These are phyloP conservation scores for Phlebopus sp. DNA, from an alignment of 1,284 basidiomycete genomes.

Conservation along the genomic window DNA sequence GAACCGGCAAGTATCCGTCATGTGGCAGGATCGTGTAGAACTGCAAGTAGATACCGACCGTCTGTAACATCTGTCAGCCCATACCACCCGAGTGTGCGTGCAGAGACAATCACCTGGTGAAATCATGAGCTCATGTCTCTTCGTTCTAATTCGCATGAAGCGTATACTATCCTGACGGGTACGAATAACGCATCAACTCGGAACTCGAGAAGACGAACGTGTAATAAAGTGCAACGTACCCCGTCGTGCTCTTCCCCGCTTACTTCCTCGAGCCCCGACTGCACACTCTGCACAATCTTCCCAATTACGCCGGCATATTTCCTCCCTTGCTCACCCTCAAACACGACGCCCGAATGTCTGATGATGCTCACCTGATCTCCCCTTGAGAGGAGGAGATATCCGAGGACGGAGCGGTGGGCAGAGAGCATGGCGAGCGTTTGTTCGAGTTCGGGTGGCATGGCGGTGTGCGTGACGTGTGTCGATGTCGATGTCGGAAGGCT, in stretches of 20 bases:
- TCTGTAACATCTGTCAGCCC: constrained; percentile 44
- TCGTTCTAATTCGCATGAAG: constrained; percentile 89
- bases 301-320: constrained; percentile 79
- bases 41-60: constrained; percentile 78
- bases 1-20: constrained; percentile 9
- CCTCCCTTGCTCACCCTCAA: constrained; percentile 82
- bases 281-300: constrained; percentile 75
- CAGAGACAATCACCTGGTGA: constrained; percentile 69
- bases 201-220: background rate
- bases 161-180: constrained; percentile 73
- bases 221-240: constrained; percentile 35
- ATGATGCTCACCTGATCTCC: constrained; percentile 70
- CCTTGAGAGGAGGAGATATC: constrained; percentile 80
- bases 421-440: constrained; percentile 75
- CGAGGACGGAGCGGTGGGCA: constrained; percentile 81
- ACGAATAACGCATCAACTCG: background rate
- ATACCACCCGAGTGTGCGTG: background rate
- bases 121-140: constrained; percentile 90
- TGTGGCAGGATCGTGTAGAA: constrained; percentile 72
- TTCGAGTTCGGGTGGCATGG: constrained; percentile 70
- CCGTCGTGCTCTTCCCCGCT: constrained; percentile 54
- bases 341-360: constrained; percentile 79
- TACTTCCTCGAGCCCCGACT: constrained; percentile 70
- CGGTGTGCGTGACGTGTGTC: constrained; percentile 17
- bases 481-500: constrained; percentile 1